Base-by-base conservation (phyloP, 345 rosid genomes). In the Pugionium cornutum region DNA sequence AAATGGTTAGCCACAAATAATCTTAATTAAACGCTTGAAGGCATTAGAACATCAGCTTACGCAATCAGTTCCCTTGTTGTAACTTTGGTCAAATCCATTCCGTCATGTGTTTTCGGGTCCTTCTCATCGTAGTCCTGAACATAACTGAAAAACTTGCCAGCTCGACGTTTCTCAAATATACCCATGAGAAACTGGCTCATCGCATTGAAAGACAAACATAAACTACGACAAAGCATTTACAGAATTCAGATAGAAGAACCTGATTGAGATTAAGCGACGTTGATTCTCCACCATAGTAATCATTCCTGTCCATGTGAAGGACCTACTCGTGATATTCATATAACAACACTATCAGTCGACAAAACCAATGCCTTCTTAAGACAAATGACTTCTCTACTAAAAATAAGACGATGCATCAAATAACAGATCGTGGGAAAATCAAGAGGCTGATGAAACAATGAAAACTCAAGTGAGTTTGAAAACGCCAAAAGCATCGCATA, bases 31-130 rank as follows among this genome's bases (percentile, higher is more conserved):
- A 49, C 42, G 25, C 1, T 60, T 61, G 29, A 4, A 46, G 32
- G 34, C 3, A 64, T 53, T 9, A 65, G 18, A 32, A 25, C 18
- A 58, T 47, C 57, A 44, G 39, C 68, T 78, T 79, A 94, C 97
- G 89, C 83, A 73, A 94, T 88, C 67, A 90, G 75, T 35, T 90
- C 96, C 77, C 84, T 85, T 26, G 91, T 89, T 41, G 95, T 85
- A 47, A 87, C 84, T 84, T 76, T 87, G 69, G 67, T 84, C 77
- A 94, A 61, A 79, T 90, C 92, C 69, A 94, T 69, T 30, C 89
- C 92, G 63, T 90, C 88, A 68, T 90, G 97, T 50, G 99, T 85
- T 73, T 94, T 94, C 6, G 95, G 96, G 79, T 94, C 96, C 73
- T 75, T 75, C 41, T 94, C 96, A 6, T 88, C 89, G 33, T 87